Evolutionary conservation across 2,329 filamentous ascomycete genomes (phyloP), one percentile per base, ranked within the genome.

Genomic region (Aspergillus awamori): DNA sequence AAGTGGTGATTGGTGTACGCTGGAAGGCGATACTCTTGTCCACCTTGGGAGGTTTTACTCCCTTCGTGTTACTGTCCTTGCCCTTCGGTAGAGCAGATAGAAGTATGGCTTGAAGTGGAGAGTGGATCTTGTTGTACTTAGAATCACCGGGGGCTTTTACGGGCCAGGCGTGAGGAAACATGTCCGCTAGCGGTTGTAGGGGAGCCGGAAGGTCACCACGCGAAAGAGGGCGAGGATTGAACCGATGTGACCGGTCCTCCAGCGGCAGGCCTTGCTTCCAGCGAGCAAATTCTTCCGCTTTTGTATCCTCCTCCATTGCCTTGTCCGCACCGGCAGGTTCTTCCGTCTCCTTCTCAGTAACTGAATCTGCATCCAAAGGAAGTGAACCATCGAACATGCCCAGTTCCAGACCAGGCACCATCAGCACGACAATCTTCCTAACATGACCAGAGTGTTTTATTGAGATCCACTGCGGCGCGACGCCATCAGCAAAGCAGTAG

Each of bases 141-240:
- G 92, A 89, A 74, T 98, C 94, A 4, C 93, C 95, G 2, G 92
- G 91, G 0, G 92, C 90, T 73, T 87, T 90, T 60, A 97, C 86
- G 8, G 93, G 94, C 93, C 95, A 97, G 41, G 97, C 80, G 69
- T 95, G 89, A 8, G 88, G 83, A 67, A 99, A 98, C 74, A 97
- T 91, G 61, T 91, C 86, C 43, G 90, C 87, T 61, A 97, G 86
- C 1, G 88, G 87, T 71, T 86, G 81, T 39, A 92, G 70, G 10
- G 83, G 80, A 20, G 80, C 74, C 1, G 87, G 75, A 26, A 80
- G 66, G n/a, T 60, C 57, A 6, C 72, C 69, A 26, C 68, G 66
- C 5, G 65, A 62, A 43, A 81, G 66, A 8, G 65, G 51, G 41
- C 71, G 69, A 30, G 78, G 74, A 59, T 72, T 75, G 56, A 76